phyloP scores from a whole-genome alignment of 164 flowering plant genomes.

The Berberis thunbergii region DNA sequence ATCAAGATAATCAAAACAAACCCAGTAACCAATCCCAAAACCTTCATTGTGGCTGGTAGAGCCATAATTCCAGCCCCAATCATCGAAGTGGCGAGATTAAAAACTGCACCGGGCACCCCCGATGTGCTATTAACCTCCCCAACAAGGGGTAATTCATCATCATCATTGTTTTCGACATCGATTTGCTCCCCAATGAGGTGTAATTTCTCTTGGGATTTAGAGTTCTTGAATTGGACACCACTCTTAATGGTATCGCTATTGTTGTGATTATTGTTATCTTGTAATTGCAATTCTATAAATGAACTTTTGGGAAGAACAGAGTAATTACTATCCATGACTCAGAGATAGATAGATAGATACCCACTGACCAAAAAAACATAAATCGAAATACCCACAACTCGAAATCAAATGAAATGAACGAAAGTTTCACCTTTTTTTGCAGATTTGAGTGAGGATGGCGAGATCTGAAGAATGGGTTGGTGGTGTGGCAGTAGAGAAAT shows the following conservation, averaged over 20 bases:
- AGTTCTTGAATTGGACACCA: not conserved
- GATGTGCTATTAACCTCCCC: conserved; percentile 28
- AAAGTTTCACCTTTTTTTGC: too few species aligned
- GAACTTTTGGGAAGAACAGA: conserved; percentile 37
- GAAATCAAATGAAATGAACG: too few species aligned
- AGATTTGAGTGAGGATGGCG: too few species aligned
- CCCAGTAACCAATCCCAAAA: conserved; percentile 72
- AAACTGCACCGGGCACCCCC: conserved; percentile 73
- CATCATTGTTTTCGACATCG: conserved; percentile 19
- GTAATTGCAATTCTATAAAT: conserved; percentile 37
- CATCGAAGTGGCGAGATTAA: conserved; percentile 81
- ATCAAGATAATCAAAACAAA: conserved; percentile 57
- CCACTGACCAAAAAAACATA: too few species aligned
- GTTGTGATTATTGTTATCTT: conserved; percentile 8
- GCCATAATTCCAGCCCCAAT: conserved; percentile 99
- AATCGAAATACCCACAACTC: too few species aligned
- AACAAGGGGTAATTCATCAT: conserved; percentile 46
- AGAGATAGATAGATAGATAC: not conserved
- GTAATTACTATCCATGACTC: conserved; percentile 50
- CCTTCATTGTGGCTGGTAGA: conserved; percentile 93
- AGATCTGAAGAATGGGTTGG: too few species aligned
- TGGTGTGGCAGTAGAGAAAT: too few species aligned
- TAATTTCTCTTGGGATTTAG: conserved; percentile 12
- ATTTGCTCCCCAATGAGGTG: conserved; percentile 19
- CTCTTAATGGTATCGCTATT: too few species aligned